phyloP scores from a whole-genome alignment of 2,329 filamentous ascomycete species.

The Fusarium sp. region DNA sequence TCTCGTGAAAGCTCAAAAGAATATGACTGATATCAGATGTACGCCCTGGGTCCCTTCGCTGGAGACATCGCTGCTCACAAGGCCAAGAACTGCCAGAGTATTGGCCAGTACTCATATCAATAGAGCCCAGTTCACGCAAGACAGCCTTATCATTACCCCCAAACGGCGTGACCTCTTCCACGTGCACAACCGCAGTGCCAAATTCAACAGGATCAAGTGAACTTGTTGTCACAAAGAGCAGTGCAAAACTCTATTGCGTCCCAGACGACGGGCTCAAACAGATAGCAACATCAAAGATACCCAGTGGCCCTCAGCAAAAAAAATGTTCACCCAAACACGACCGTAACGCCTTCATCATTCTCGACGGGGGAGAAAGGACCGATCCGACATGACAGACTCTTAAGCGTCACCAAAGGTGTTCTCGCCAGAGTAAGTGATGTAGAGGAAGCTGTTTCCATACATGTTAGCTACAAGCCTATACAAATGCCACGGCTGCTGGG shows the following conservation, averaged over 20 bases:
- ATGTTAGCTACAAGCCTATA: constrained; percentile 31
- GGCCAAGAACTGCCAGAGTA: not conserved
- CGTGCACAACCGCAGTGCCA: constrained; percentile 3
- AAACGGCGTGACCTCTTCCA: constrained; percentile 2
- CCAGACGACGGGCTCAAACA: constrained; percentile 39
- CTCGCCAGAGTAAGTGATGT: constrained; percentile 99
- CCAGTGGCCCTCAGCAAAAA: constrained; percentile 47
- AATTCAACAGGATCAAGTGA: constrained; percentile 19
- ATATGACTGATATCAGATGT: constrained; percentile 9
- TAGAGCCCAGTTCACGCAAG: constrained; percentile 11
- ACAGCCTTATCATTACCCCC: constrained; percentile 22
- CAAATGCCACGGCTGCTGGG: not conserved
- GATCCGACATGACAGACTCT: constrained; percentile 38
- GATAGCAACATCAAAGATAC: constrained; percentile 46
- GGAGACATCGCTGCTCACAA: not conserved
- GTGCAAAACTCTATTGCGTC: constrained; percentile 44
- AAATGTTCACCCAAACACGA: constrained; percentile 49
- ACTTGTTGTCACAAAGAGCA: constrained; percentile 30
- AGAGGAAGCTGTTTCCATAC: constrained; percentile 82
- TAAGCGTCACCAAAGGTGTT: constrained; percentile 87
- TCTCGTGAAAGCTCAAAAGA: not conserved
- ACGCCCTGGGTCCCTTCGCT: not conserved
- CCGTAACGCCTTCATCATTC: constrained; percentile 57
- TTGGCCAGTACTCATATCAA: not conserved
- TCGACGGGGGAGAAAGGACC: constrained; percentile 41